Percentiles rank a stretch among this genome's conserved stretches.
Conservation (phyloP, 306 rosid species). For the Citrullus amarus region DNA sequence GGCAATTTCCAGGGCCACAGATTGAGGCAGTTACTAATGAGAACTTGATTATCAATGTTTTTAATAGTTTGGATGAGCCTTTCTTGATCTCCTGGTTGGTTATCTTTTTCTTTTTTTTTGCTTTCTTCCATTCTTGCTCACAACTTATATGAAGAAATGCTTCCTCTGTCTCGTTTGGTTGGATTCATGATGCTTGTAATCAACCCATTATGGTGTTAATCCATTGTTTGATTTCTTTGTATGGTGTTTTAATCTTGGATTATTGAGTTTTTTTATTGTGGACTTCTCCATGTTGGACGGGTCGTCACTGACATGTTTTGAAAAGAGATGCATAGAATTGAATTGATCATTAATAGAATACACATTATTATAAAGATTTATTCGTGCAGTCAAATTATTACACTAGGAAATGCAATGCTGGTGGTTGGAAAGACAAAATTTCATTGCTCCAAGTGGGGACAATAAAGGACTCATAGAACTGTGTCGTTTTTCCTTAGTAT, state of each 20-base stretch:
- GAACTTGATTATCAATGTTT: constrained; percentile 64
- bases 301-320: constrained; percentile 1
- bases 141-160: not conserved
- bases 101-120: not conserved
- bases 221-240: not conserved
- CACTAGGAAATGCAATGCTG: not conserved
- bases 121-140: not conserved
- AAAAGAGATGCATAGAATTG: not conserved
- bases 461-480: not conserved
- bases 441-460: not conserved
- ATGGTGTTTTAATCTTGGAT: not conserved
- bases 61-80: constrained; percentile 78
- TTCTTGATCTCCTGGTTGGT: constrained; percentile 72
- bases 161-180: not conserved
- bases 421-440: not conserved
- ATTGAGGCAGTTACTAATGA: constrained; percentile 75
- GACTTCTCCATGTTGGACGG: not conserved
- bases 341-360: constrained; percentile 1
- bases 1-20: constrained; percentile 88
- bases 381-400: not conserved
- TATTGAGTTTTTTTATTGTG: not conserved
- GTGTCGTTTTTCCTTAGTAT: not conserved
- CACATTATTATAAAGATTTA: not conserved
- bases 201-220: not conserved
- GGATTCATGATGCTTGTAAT: not conserved